Conservation (phyloP, 371 early-diverging fungal genomes). For the Choanephora cucurbitarum region DNA sequence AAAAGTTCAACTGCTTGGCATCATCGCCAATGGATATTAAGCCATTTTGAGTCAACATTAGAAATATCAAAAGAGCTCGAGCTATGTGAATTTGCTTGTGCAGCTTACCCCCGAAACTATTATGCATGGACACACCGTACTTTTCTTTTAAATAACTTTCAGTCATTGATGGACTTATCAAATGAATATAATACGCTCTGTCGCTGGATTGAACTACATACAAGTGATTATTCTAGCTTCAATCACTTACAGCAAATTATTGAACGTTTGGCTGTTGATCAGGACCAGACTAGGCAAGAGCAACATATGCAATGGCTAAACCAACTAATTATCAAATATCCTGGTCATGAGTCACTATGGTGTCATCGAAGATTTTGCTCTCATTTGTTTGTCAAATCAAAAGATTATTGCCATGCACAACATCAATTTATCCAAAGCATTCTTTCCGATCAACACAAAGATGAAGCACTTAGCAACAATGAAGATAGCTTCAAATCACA, state of each 20-base stretch:
- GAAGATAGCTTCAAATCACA: slow-evolving; percentile 8
- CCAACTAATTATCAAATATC: slow-evolving; percentile 42
- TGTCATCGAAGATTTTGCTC: slow-evolving; percentile 56
- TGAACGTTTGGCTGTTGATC: neutral
- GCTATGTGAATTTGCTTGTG: slow-evolving; percentile 40
- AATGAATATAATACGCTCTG: slow-evolving; percentile 34
- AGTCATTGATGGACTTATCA: neutral
- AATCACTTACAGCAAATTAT: slow-evolving; percentile 56
- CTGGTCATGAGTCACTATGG: slow-evolving; percentile 65
- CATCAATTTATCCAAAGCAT: slow-evolving; percentile 22
- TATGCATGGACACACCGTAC: slow-evolving; percentile 59
- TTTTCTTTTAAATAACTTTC: slow-evolving; percentile 39
- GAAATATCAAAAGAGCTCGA: slow-evolving; percentile 38
- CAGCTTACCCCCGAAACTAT: slow-evolving; percentile 55
- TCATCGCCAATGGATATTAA: slow-evolving; percentile 44
- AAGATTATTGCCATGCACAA: slow-evolving; percentile 4
- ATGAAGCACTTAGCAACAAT: slow-evolving; percentile 9
- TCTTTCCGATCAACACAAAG: slow-evolving; percentile 4
- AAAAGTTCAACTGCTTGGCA: slow-evolving; percentile 61
- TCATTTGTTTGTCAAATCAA: slow-evolving; percentile 1
- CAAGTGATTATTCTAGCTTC: slow-evolving; percentile 60
- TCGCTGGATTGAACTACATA: slow-evolving; percentile 46
- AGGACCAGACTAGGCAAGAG: neutral
- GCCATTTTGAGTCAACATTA: neutral
- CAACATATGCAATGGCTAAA: slow-evolving; percentile 38